These are phyloP conservation scores for Ormosia semicastrata DNA, from an alignment of 306 rosid genomes.

Conservation along the genomic window DNA sequence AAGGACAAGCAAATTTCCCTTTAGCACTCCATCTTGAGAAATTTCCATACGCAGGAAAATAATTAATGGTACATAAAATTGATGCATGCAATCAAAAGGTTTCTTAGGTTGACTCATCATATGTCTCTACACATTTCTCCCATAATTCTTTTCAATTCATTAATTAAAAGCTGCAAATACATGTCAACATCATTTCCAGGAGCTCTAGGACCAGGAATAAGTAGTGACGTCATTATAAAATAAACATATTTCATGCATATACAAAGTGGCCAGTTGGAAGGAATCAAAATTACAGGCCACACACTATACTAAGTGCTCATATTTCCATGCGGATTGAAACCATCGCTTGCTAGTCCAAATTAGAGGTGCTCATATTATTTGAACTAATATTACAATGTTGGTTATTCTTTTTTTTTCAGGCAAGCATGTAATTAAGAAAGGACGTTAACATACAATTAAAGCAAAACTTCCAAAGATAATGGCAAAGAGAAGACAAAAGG, in stretches of 20 bases:
- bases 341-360: not conserved
- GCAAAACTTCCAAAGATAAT: no score
- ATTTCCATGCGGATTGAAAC: not conserved
- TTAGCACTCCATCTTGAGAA: not conserved
- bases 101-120: not conserved
- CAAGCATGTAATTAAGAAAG: no score
- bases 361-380: not conserved
- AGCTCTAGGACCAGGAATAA: not conserved
- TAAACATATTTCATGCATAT: conserved; percentile 13
- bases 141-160: conserved; percentile 7
- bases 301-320: not conserved
- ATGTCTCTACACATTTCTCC: not conserved
- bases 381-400: no score
- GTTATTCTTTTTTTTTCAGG: no score
- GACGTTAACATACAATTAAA: no score
- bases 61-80: conserved; percentile 10
- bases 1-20: not conserved
- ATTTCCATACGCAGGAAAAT: not conserved
- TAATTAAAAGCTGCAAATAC: not conserved
- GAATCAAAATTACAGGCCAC: not conserved
- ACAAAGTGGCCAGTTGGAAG: not conserved
- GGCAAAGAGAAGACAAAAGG: no score
- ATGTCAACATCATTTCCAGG: not conserved
- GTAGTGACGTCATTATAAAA: not conserved
- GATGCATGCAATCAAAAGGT: not conserved